Evolutionary conservation across 306 rosid genomes (phyloP).

Genomic region (Rubus idaeus): DNA sequence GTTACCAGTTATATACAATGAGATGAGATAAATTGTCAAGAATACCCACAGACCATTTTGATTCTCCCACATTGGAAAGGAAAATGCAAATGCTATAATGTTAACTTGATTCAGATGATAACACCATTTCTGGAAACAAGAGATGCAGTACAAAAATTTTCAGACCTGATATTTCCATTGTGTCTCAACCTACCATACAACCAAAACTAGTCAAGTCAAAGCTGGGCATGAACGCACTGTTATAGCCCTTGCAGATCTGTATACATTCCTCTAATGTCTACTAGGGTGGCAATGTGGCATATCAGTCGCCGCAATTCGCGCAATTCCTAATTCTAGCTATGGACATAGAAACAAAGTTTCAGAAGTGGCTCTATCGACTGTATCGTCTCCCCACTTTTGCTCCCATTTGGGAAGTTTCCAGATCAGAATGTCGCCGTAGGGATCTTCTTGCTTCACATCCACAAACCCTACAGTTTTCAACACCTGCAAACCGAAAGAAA

Average conservation of each 20-base stretch:
- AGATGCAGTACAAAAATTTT: neutral
- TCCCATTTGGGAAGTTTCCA: constrained; percentile 50
- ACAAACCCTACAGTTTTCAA: constrained; percentile 58
- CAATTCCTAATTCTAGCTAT: neutral
- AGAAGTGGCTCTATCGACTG: constrained; percentile 12
- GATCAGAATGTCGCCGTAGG: constrained; percentile 59
- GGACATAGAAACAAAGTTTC: constrained; percentile 1
- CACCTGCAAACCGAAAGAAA: constrained; percentile 50
- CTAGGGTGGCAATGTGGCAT: neutral
- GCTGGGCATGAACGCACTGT: neutral
- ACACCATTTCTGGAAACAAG: neutral
- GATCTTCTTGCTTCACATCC: constrained; percentile 59
- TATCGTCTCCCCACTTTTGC: constrained; percentile 34
- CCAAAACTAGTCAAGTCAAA: neutral
- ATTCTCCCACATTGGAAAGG: neutral
- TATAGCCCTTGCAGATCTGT: neutral
- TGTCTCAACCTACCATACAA: neutral
- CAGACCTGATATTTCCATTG: neutral
- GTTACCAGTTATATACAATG: neutral
- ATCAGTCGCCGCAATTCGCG: neutral
- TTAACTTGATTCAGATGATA: neutral
- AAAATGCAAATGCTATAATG: neutral
- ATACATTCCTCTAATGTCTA: neutral
- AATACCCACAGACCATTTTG: neutral
- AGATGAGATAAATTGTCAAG: neutral